phyloP scores from a whole-genome alignment of 768 basidiomycete genomes.

The Strobilomyces echinocephalus region DNA sequence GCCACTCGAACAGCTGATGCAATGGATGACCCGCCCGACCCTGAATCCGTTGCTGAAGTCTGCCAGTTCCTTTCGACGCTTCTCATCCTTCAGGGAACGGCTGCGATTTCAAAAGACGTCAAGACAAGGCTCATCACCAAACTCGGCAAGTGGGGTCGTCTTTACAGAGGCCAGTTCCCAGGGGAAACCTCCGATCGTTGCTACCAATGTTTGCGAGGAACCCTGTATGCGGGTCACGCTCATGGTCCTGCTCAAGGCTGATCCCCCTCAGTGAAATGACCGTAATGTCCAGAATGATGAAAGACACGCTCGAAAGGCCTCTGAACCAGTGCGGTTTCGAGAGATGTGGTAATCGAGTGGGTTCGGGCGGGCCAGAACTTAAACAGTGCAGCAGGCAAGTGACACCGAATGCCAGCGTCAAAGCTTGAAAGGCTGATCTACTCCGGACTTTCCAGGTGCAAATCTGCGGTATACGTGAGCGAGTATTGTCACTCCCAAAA shows the following conservation, averaged over 20 bases:
- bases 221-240: slow-evolving; percentile 21
- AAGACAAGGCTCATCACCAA: slow-evolving; percentile 32
- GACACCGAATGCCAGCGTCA: too few relatives aligned
- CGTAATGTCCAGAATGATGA: slow-evolving; percentile 27
- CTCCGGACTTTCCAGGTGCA: slow-evolving; percentile 30
- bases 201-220: slow-evolving; percentile 28
- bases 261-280: slow-evolving; percentile 23
- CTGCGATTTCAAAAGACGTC: slow-evolving; percentile 29
- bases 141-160: slow-evolving; percentile 31
- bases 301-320: slow-evolving; percentile 25
- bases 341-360: slow-evolving; percentile 20
- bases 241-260: not conserved
- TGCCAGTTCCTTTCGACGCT: slow-evolving; percentile 40
- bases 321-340: slow-evolving; percentile 32
- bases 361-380: slow-evolving; percentile 20
- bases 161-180: slow-evolving; percentile 28
- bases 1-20: slow-evolving; percentile 32
- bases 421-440: not conserved
- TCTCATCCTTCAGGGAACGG: slow-evolving; percentile 35
- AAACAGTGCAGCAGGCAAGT: slow-evolving; percentile 37
- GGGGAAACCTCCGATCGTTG: slow-evolving; percentile 35
- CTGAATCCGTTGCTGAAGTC: slow-evolving; percentile 28
- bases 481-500: not conserved
- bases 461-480: slow-evolving; percentile 40
- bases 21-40: slow-evolving; percentile 6